phyloP scores from a whole-genome alignment of 2,329 filamentous ascomycete species.

The Cytospora piceae region DNA sequence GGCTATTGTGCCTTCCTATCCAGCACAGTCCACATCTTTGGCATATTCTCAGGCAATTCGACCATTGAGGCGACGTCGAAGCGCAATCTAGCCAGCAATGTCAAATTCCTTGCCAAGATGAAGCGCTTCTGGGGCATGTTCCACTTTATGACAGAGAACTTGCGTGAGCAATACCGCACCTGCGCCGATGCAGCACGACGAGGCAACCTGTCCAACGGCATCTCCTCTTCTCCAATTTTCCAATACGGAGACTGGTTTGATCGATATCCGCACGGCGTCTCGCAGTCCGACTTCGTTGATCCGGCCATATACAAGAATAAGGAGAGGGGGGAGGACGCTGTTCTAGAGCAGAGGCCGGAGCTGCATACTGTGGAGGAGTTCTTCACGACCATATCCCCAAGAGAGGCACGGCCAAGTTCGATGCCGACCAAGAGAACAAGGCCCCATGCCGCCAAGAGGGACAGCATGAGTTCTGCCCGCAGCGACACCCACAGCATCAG shows the following conservation, averaged over 20 bases:
- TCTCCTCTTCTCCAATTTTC: conserved; percentile 68
- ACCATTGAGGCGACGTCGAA: conserved; percentile 78
- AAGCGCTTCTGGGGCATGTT: conserved; percentile 99
- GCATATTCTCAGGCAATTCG: conserved; percentile 84
- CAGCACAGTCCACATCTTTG: conserved; percentile 91
- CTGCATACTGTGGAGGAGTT: conserved; percentile 95
- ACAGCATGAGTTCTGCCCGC: conserved; percentile 39
- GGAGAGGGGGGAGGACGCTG: conserved; percentile 82
- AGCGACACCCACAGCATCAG: conserved; percentile 37
- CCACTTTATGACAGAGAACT: conserved; percentile 91
- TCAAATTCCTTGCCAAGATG: conserved; percentile 91
- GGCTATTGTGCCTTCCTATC: conserved; percentile 94
- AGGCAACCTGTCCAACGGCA: conserved; percentile 58
- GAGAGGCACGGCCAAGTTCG: conserved; percentile 27
- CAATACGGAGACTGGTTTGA: conserved; percentile 99
- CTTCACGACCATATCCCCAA: conserved; percentile 76
- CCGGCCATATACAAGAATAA: conserved; percentile 69
- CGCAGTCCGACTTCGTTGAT: conserved; percentile 80
- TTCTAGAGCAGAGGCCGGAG: conserved; percentile 85
- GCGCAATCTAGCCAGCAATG: conserved; percentile 81
- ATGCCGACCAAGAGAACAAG: conserved; percentile 41
- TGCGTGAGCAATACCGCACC: conserved; percentile 84
- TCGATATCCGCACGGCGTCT: conserved; percentile 89
- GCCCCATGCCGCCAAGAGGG: conserved; percentile 44
- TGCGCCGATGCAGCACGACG: conserved; percentile 80